A percentile compares a stretch with the other conserved stretches of the same genome.
phyloP scores from a whole-genome alignment of 768 basidiomycete species.

The Coprinopsis sp. region DNA sequence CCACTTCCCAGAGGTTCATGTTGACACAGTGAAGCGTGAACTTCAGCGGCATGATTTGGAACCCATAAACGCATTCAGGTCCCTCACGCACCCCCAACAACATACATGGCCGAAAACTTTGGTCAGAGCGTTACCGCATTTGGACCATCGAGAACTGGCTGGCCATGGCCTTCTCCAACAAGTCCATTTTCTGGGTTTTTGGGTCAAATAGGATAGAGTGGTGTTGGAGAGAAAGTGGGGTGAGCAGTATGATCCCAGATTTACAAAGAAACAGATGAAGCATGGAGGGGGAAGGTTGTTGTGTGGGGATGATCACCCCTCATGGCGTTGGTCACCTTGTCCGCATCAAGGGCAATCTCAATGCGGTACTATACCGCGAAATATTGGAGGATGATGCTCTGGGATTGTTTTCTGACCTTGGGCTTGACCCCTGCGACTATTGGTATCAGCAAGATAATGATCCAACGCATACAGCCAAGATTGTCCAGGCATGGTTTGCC shows the following conservation, averaged over 20 bases:
- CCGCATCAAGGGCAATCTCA: conserved; percentile 29
- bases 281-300: conserved; percentile 31
- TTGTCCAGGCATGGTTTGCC: conserved; percentile 24
- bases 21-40: conserved; percentile 9
- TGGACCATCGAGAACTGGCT: conserved; percentile 27
- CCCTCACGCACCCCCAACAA: conserved; percentile 20
- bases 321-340: conserved; percentile 23
- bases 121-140: conserved; percentile 18
- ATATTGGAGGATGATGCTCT: conserved; percentile 26
- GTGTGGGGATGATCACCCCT: conserved; percentile 33
- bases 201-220: conserved; percentile 28
- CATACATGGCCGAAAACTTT: conserved; percentile 13
- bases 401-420: conserved; percentile 21
- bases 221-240: conserved; percentile 25
- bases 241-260: conserved; percentile 18
- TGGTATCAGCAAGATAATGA: conserved; percentile 35
- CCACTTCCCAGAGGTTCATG: conserved; percentile 15
- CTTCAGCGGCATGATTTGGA: conserved; percentile 11
- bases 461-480: conserved; percentile 30
- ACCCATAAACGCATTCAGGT: conserved; percentile 3
- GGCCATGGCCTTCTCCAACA: conserved; percentile 25
- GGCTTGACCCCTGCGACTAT: conserved; percentile 12
- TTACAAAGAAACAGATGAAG: conserved; percentile 26
- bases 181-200: conserved; percentile 29
- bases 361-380: conserved; percentile 18